Evolutionary conservation across 2,329 filamentous ascomycete genomes (phyloP), one percentile per base, ranked within the genome.

Genomic region (Pseudopyrenochaeta lycopersici): DNA sequence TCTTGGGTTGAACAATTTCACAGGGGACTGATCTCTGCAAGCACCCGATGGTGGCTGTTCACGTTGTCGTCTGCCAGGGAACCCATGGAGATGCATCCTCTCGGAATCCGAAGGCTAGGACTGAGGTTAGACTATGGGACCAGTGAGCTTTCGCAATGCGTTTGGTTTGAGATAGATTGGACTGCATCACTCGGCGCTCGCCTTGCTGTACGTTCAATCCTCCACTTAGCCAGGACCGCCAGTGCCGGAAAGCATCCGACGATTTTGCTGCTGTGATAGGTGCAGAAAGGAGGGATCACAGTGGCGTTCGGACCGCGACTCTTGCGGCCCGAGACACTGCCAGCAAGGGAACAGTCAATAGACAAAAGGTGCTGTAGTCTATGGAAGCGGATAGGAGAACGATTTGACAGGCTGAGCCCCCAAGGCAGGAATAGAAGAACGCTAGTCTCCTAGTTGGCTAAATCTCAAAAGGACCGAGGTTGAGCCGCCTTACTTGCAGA

Each of bases 111-210:
- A 42, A 17, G 10, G 23, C 4, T 5, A 30, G 23, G 11, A n/a
- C 23, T 31, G 40, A 15, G 14, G 7, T 39, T 39, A 3, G 23
- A 27, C 32, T 5, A 35, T 30, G 23, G 9, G 40, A 31, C 23
- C 7, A 7, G n/a, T 42, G 14, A 42, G 40, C 40, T 15, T 27
- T 42, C 40, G 23, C 23, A 3, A 31, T 30, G 23, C 14, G 30
- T 42, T 14, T n/a, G 21, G 40, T 42, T 42, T 42, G 23, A 42
- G 12, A 42, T 18, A 42, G 23, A 42, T 42, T 41, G n/a, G 30
- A 7, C 7, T 18, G 23, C 27, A 17, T 10, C 21, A 14, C 12
- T 42, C 7, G 10, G 40, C 7, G 23, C 9, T 30, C 21, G 23
- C 23, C 23, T 42, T 30, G 40, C 40, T 42, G 23, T 30, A 3